Percentiles rank a stretch among this genome's conserved stretches.
These are phyloP conservation scores for Colletotrichum musicola DNA, from an alignment of 2,329 filamentous ascomycete genomes.

Conservation along the genomic window DNA sequence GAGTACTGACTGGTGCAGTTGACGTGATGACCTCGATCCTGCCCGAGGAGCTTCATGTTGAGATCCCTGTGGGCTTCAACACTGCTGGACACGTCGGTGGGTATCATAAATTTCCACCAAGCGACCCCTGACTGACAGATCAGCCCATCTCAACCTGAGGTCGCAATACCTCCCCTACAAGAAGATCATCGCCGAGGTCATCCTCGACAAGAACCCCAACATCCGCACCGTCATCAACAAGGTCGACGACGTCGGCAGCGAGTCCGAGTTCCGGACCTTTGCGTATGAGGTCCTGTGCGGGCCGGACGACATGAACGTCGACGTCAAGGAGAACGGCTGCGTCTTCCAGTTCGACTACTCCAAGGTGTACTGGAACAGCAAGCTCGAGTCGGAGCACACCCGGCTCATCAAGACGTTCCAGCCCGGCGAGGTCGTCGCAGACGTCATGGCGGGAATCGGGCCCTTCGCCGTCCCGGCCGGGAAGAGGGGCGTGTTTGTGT, in stretches of 20 bases:
- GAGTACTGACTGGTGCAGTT: slow-evolving; percentile 57
- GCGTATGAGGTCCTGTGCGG: slow-evolving; percentile 91
- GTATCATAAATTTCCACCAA: slow-evolving; percentile 43
- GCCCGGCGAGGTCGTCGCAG: slow-evolving; percentile 89
- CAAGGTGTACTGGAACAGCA: slow-evolving; percentile 98
- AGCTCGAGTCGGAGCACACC: slow-evolving; percentile 89
- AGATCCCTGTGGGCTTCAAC: slow-evolving; percentile 88
- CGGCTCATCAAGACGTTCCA: slow-evolving; percentile 81
- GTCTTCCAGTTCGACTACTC: slow-evolving; percentile 93
- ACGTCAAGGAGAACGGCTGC: slow-evolving; percentile 85
- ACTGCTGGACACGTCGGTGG: slow-evolving; percentile 87
- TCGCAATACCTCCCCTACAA: slow-evolving; percentile 89
- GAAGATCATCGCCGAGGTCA: slow-evolving; percentile 83
- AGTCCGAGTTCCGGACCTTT: slow-evolving; percentile 92
- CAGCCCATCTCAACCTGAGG: slow-evolving; percentile 91
- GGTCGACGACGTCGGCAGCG: slow-evolving; percentile 85
- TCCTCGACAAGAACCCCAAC: slow-evolving; percentile 88
- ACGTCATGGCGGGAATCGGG: slow-evolving; percentile 97
- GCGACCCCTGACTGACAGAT: slow-evolving; percentile 32
- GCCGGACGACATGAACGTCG: slow-evolving; percentile 84
- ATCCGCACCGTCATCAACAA: slow-evolving; percentile 97
- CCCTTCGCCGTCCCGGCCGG: slow-evolving; percentile 94
- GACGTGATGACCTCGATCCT: slow-evolving; percentile 88
- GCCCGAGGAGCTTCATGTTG: slow-evolving; percentile 82
- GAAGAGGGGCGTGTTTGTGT: slow-evolving; percentile 90